Base-by-base conservation (phyloP, 805 yeast genomes). In the Yamadazyma sp. region DNA sequence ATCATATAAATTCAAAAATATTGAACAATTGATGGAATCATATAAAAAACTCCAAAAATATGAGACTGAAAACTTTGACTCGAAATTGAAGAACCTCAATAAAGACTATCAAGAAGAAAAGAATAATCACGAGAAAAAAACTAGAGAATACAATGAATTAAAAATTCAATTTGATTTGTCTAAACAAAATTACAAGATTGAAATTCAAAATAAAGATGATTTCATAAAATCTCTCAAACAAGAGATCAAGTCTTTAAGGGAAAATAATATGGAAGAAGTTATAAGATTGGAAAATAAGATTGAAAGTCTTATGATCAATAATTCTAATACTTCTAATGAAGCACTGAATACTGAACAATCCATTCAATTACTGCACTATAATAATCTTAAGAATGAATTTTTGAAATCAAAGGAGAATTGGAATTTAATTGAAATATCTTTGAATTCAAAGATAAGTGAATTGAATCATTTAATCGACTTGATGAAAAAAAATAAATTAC, bases 341-440 rank as follows among this genome's bases (percentile, higher is more conserved):
- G 9, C 35, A 6, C 58, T 53, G 8, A 50, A 65, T 31, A 67
- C 29, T 17, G 22, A 31, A 14, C 14, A 6, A 16, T 20, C 25
- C 5, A 17, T 31, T n/a, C 61, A 67, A 44, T 43, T 73, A 17
- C 46, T 64, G 6, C 71, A 75, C 26, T 78, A 80, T 44, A 76
- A 73, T 28, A 60, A 71, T 11, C 51, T 86, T 14, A 88, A 83
- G 49, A 63, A 75, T 2, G 93, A 88, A 54, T 82, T 85, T 45
- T 73, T 84, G 6, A 72, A 80, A 11, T 83, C 91, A 0, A 82
- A 82, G 38, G 86, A 81, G 43, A 86, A 82, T 54, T 86, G 96
- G 95, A 80, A 82, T 38, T 64, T 78, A 13, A 79, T 87, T 27
- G 97, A 93, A 56, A 73, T 82, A 25, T 68, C 78, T 3, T 66